Evolutionary conservation across 1,284 basidiomycete genomes (phyloP).

Genomic region (Omphalotus olearius): DNA sequence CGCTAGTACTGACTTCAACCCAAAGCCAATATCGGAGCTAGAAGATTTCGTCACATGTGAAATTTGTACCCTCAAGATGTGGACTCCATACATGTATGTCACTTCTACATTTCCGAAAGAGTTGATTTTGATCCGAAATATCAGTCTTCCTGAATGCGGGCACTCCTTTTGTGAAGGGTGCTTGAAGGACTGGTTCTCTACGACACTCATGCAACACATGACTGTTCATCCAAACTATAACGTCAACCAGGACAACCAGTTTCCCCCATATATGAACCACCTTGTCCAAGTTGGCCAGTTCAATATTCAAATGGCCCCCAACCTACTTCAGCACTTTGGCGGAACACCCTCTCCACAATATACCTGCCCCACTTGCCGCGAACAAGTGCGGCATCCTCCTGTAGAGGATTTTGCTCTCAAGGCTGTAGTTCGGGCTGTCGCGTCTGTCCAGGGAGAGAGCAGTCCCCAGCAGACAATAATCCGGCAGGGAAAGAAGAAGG

Average conservation of each 20-base stretch:
- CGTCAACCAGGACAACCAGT: constrained; percentile 16
- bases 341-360: constrained; percentile 41
- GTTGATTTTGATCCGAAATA: constrained; percentile 7
- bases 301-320: constrained; percentile 16
- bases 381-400: constrained; percentile 42
- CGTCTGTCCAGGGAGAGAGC: constrained; percentile 40
- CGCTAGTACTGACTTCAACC: neutral
- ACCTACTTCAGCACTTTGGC: constrained; percentile 22
- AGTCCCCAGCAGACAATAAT: constrained; percentile 30
- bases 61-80: constrained; percentile 58
- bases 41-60: constrained; percentile 58
- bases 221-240: constrained; percentile 42
- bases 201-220: constrained; percentile 45
- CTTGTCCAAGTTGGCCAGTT: constrained; percentile 15
- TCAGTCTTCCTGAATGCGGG: constrained; percentile 59
- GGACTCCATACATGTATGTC: constrained; percentile 59
- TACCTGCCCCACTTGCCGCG: constrained; percentile 64
- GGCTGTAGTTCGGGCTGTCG: constrained; percentile 44
- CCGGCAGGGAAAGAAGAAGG: neutral
- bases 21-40: constrained; percentile 27
- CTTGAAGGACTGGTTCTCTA: constrained; percentile 62
- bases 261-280: constrained; percentile 8
- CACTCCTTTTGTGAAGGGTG: constrained; percentile 66
- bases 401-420: constrained; percentile 60
- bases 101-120: constrained; percentile 2